These are phyloP conservation scores for Cryphonectria japonica DNA, from an alignment of 2,329 filamentous ascomycete genomes.

Conservation along the genomic window DNA sequence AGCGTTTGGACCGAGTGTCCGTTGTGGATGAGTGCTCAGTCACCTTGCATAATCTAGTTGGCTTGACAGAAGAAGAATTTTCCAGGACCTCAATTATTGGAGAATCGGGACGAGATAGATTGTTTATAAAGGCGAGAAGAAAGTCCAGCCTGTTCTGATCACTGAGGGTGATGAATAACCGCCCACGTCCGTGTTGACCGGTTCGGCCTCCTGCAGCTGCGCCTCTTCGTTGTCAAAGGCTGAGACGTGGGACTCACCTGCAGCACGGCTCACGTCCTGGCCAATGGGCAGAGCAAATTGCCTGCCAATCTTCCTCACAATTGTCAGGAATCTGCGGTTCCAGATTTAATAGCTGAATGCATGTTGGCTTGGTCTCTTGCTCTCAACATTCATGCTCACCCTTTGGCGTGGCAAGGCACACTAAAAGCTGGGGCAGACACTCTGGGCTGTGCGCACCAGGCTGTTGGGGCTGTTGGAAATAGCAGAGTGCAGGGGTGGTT, in stretches of 20 bases:
- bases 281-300: background rate
- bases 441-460: background rate
- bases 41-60: background rate
- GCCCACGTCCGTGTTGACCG: background rate
- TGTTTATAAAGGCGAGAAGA: background rate
- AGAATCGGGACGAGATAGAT: background rate
- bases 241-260: background rate
- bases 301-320: background rate
- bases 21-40: background rate
- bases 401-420: background rate
- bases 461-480: background rate
- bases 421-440: background rate
- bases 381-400: background rate
- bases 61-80: background rate
- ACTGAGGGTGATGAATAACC: background rate
- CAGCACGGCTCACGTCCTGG: background rate
- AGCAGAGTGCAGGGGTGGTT: background rate
- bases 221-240: constrained; percentile 1
- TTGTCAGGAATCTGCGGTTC: background rate
- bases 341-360: background rate
- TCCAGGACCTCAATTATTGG: background rate
- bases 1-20: background rate
- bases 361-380: background rate
- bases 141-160: background rate
- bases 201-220: background rate